These are phyloP conservation scores for Fraxinus velutina DNA, from an alignment of 305 asterid species.

Conservation along the genomic window DNA sequence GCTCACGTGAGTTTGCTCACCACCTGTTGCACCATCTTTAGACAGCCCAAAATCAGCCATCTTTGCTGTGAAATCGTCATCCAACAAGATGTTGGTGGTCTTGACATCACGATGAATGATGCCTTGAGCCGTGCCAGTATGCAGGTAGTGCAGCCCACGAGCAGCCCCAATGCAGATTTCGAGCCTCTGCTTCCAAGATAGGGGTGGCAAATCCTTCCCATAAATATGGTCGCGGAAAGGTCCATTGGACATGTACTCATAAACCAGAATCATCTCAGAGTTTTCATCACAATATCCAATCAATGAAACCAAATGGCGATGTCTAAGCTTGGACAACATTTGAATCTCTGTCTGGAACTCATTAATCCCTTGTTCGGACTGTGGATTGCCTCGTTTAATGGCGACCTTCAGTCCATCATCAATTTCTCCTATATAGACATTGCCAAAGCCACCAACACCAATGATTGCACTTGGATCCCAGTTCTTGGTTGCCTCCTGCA, in stretches of 20 bases:
- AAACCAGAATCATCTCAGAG: conserved; percentile 61
- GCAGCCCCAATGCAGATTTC: conserved; percentile 66
- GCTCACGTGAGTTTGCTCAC: conserved; percentile 43
- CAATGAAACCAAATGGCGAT: conserved; percentile 64
- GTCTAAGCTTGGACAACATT: conserved; percentile 61
- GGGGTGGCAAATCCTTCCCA: conserved; percentile 42
- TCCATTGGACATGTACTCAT: conserved; percentile 62
- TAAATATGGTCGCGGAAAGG: conserved; percentile 61
- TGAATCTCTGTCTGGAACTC: conserved; percentile 74
- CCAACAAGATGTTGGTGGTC: conserved; percentile 57
- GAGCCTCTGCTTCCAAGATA: conserved; percentile 55
- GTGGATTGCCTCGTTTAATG: conserved; percentile 62
- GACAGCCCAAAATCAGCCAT: conserved; percentile 73
- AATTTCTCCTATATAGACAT: conserved; percentile 48
- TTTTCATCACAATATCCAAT: conserved; percentile 67
- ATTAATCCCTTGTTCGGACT: conserved; percentile 60
- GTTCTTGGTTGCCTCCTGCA: conserved; percentile 44
- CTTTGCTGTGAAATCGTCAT: conserved; percentile 50
- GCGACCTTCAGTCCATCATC: conserved; percentile 58
- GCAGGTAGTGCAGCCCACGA: conserved; percentile 68
- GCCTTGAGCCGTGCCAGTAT: conserved; percentile 55
- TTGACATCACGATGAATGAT: conserved; percentile 68
- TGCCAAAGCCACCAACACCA: conserved; percentile 63
- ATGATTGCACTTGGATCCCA: conserved; percentile 44
- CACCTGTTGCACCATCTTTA: conserved; percentile 38